Base-by-base conservation (phyloP, 2,329 filamentous ascomycete genomes). In the Hymenoscyphus albidus region DNA sequence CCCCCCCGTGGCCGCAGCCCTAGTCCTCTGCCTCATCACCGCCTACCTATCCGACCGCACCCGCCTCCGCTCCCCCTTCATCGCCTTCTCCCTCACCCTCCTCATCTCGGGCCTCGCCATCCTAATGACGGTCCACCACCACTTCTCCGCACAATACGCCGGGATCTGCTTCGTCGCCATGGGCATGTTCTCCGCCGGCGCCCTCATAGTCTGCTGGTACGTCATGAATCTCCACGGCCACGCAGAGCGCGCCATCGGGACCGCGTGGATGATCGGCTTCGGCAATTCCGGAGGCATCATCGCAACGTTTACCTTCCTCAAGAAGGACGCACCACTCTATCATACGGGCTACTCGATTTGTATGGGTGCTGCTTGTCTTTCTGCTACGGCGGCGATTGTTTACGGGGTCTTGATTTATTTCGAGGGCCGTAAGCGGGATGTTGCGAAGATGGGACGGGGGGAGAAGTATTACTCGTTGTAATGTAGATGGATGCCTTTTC, bases 151-250 rank as follows among this genome's bases (percentile, higher is more conserved):
- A 0, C 88, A 92, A 73, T 97, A 97, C 74, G 89, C 88, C 0
- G 93, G 90, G 0, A 89, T 86, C 0, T 97, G 96, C 76, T 80
- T 97, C 0, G 92, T 89, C 0, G 92, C 93, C 75, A 35, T 83
- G 86, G 79, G 75, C 76, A 96, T 96, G 70, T 96, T 96, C 73
- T 92, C 93, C 0, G 88, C 86, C 71, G 90, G 96, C 62, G 80
- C 91, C 12, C 93, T 96, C 73, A 94, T 91, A 0, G 90, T 96
- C 67, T 87, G 88, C 1, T 97, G 93, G 93, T 82, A 88, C 31
- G 87, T 88, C 60, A 97, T 97, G 78, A 97, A 97, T 68, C 83
- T 88, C 38, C 93, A 96, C 77, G 90, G 93, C n/a, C 90, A 94
- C 6, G 94, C 95, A 77, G 97, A 97, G 80, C 86, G 92, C 48